Base-by-base conservation (phyloP, 164 flowering plant species). In the Magnolia sinica region DNA sequence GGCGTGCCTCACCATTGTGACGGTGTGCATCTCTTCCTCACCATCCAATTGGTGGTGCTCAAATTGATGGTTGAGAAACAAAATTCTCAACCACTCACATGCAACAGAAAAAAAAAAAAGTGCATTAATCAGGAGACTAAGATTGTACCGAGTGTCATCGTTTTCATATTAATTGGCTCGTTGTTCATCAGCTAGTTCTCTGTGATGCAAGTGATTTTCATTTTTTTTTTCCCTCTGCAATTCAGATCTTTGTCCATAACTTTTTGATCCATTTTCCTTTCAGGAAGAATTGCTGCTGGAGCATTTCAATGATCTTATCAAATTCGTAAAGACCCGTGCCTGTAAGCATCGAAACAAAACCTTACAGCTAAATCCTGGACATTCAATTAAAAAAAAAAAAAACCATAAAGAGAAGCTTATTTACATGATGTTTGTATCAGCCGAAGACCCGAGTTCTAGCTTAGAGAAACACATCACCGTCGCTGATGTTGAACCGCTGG, bases 271-370 rank as follows among this genome's bases (percentile, higher is more conserved):
- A 9, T 69, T 76, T 79, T 83, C n/a, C 49, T 66, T 51, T 86
- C 88, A 96, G 99, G 99, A 96, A 82, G 99, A 96, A 81, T 81
- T 96, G 65, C 86, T 96, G 23, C 77, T 89, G 14, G 99, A 96
- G 91, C 98, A 96, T 82, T 96, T 94, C 73, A 79, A 88, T 72
- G 89, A 90, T 74, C 82, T 96, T n/a, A 94, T 96, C 76, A 91
- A 87, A 83, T 94, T 96, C 80, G 97, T 96, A 14, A 94, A 96
- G 84, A 89, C 92, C 50, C 86, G 92, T 80, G 93, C 92, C 64
- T 90, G 98, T 96, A 86, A 89, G 97, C 87, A 22, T 59, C 19
- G 3, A 68, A 68, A 31, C n/a, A 68, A 31, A 2, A 27, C 18
- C 37, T 29, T 22, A 64, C 22, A 64, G 22, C 50, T 37, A 68